Conservation (phyloP, 2,329 filamentous ascomycete species). For the Penicillium brevicompactum region DNA sequence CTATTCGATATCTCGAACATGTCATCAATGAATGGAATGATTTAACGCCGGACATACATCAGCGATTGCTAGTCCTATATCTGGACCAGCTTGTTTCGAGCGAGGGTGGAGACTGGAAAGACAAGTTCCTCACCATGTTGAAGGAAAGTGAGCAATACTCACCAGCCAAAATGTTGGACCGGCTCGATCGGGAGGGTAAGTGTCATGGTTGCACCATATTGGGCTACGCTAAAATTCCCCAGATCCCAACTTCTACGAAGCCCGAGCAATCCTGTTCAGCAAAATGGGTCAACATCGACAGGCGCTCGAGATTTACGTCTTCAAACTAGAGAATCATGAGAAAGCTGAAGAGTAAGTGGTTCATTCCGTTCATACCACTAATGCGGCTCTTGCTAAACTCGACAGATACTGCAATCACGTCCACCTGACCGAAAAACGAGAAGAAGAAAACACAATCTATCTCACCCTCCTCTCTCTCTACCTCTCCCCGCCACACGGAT, state of each 20-base stretch:
- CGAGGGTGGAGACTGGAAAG: constrained; percentile 56
- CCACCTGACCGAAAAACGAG: constrained; percentile 63
- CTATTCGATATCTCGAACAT: constrained; percentile 84
- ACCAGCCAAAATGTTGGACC: constrained; percentile 71
- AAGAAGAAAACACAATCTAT: constrained; percentile 77
- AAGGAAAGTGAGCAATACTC: constrained; percentile 79
- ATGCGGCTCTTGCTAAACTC: constrained; percentile 12
- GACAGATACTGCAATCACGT: constrained; percentile 83
- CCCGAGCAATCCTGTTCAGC: constrained; percentile 84
- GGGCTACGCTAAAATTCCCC: constrained; percentile 8
- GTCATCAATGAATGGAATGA: constrained; percentile 87
- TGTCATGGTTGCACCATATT: neutral
- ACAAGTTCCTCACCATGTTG: constrained; percentile 73
- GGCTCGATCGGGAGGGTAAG: constrained; percentile 78
- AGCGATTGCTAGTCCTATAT: constrained; percentile 75
- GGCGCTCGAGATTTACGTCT: constrained; percentile 96
- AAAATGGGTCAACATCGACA: constrained; percentile 96
- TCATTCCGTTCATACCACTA: neutral
- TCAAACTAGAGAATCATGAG: constrained; percentile 80
- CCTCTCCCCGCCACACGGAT: constrained; percentile 73
- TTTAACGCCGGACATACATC: constrained; percentile 81
- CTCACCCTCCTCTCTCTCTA: constrained; percentile 89
- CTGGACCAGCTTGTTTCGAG: constrained; percentile 55
- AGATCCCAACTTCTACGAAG: constrained; percentile 87
- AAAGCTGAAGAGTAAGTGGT: constrained; percentile 86